Percentiles rank a stretch among this genome's conserved stretches.
phyloP scores from a whole-genome alignment of 139 green algal species.

The Gonium pectorale region DNA sequence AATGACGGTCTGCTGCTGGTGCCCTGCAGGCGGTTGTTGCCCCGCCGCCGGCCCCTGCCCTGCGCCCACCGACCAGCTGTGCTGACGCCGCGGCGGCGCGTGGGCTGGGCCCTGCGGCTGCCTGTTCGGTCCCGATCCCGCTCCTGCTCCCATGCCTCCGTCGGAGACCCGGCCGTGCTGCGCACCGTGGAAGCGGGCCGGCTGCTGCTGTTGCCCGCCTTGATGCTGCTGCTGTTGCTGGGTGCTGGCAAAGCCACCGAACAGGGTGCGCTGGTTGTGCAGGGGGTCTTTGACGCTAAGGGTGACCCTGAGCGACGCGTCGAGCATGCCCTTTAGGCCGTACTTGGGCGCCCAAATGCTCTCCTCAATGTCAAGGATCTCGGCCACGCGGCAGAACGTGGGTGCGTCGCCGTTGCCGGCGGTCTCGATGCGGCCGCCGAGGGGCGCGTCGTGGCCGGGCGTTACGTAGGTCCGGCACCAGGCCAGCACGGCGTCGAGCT shows the following conservation, averaged over 20 bases:
- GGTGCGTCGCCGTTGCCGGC: neutral
- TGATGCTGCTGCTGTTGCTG: constrained; percentile 5
- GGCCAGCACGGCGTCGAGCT: constrained; percentile 39
- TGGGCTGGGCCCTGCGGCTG: too few species aligned
- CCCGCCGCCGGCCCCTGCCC: neutral
- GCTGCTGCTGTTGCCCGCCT: neutral
- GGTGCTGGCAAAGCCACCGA: neutral
- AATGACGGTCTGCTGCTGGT: constrained; percentile 55
- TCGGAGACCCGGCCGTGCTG: neutral
- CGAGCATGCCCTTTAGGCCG: constrained; percentile 94
- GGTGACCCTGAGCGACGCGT: constrained; percentile 77
- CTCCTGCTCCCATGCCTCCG: neutral
- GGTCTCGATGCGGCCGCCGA: neutral
- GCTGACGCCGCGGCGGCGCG: constrained; percentile 4
- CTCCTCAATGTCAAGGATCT: constrained; percentile 96
- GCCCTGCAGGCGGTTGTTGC: neutral
- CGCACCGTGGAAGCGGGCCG: neutral
- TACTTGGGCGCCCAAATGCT: constrained; percentile 89
- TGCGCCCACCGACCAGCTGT: neutral
- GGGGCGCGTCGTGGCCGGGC: constrained; percentile 2
- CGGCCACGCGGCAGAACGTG: constrained; percentile 49
- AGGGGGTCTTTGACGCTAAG: neutral
- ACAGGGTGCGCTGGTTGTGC: neutral
- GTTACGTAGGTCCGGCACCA: constrained; percentile 47
- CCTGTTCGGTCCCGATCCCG: too few species aligned